Conservation (phyloP, 2,329 filamentous ascomycete genomes). For the Fusarium sp. region DNA sequence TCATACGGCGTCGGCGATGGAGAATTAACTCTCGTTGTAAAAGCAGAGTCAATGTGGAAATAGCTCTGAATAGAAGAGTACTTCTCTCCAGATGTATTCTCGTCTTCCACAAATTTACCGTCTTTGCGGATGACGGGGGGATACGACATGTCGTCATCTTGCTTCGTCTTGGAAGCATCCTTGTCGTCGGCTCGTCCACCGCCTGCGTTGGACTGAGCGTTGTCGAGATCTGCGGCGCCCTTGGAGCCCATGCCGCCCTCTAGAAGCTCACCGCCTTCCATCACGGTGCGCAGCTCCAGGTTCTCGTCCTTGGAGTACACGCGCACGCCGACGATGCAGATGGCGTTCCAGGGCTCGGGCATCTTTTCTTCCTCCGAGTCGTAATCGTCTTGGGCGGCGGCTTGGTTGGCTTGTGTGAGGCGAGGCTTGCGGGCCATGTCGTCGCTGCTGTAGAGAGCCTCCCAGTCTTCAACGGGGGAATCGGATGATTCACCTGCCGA, state of each 20-base stretch:
- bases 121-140: conserved; percentile 42
- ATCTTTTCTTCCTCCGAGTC: conserved; percentile 67
- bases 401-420: conserved; percentile 48
- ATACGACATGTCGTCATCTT: conserved; percentile 22
- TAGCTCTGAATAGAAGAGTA: conserved; percentile 41
- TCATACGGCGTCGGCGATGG: conserved; percentile 46
- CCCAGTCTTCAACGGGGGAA: conserved; percentile 68
- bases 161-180: conserved; percentile 2
- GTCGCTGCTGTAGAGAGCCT: conserved; percentile 67
- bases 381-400: conserved; percentile 51
- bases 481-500: conserved; percentile 67
- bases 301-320: conserved; percentile 68
- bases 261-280: conserved; percentile 63
- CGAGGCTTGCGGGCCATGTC: conserved; percentile 64
- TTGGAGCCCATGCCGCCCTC: conserved; percentile 67
- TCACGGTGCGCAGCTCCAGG: conserved; percentile 63
- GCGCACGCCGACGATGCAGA: conserved; percentile 68
- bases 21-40: conserved; percentile 44
- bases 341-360: conserved; percentile 69
- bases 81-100: conserved; percentile 21
- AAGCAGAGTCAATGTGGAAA: conserved; percentile 43
- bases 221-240: conserved; percentile 64
- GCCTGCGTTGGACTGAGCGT: conserved; percentile 65
- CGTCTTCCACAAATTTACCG: conserved; percentile 35
- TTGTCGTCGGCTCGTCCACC: conserved; percentile 51